phyloP scores from a whole-genome alignment of 164 flowering plant genomes.

The Annona cherimola region DNA sequence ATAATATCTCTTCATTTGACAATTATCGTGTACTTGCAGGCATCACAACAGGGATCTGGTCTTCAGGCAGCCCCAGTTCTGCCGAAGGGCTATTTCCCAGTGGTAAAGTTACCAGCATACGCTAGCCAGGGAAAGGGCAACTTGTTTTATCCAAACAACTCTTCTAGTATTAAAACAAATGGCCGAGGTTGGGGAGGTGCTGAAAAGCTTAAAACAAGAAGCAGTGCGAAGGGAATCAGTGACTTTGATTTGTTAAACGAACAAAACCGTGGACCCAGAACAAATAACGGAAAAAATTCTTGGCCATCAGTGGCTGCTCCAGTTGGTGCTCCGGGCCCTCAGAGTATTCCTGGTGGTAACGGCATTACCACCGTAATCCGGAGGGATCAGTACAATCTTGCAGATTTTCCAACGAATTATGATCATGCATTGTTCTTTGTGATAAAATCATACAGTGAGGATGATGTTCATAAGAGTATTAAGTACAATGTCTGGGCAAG shows the following conservation, averaged over 20 bases:
- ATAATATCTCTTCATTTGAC: too few species aligned
- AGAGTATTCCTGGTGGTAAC: constrained; percentile 16
- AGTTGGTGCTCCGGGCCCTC: constrained; percentile 17
- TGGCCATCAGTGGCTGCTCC: constrained; percentile 19
- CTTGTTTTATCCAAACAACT: constrained; percentile 30
- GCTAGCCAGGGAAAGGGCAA: constrained; percentile 34
- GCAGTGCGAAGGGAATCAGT: constrained; percentile 26
- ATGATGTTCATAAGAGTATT: constrained; percentile 78
- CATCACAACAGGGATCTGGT: constrained; percentile 20
- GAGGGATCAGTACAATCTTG: constrained; percentile 49
- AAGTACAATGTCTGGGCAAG: constrained; percentile 85
- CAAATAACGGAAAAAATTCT: constrained; percentile 24
- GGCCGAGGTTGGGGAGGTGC: constrained; percentile 27
- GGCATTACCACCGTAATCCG: constrained; percentile 19
- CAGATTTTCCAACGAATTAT: constrained; percentile 50
- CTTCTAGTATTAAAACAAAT: constrained; percentile 27
- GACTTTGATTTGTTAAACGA: constrained; percentile 38
- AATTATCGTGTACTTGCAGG: constrained; percentile 13
- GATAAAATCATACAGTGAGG: constrained; percentile 81
- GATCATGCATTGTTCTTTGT: constrained; percentile 64
- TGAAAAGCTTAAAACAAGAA: constrained; percentile 39
- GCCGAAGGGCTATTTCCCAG: constrained; percentile 28
- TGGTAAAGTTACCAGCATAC: constrained; percentile 20
- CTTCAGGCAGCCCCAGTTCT: constrained; percentile 31
- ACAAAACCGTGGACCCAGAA: constrained; percentile 51